Evolutionary conservation across 768 basidiomycete genomes (phyloP).

Genomic region (Suillus bovinus): DNA sequence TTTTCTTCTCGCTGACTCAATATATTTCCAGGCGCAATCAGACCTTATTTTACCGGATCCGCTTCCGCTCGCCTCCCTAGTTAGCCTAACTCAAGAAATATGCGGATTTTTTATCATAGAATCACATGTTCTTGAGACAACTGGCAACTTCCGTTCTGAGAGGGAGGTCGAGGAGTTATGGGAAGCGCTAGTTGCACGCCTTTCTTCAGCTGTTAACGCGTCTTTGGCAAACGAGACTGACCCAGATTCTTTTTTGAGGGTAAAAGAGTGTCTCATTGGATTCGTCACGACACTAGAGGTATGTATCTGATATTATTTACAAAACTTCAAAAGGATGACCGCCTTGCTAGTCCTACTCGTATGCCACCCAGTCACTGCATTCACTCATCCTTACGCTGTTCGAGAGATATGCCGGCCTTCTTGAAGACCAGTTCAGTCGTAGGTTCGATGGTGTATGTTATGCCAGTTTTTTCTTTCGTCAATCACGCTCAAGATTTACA

Average conservation of each 20-base stretch:
- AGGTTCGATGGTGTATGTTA: constrained; percentile 76
- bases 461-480: neutral
- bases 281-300: constrained; percentile 96
- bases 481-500: constrained; percentile 3
- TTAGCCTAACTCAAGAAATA: constrained; percentile 86
- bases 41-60: constrained; percentile 86
- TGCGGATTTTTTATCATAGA: constrained; percentile 98
- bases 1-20: constrained; percentile 16
- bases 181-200: constrained; percentile 78
- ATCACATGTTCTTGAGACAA: constrained; percentile 85
- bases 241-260: constrained; percentile 76
- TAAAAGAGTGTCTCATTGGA: constrained; percentile 79
- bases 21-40: constrained; percentile 79
- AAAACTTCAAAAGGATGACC: constrained; percentile 6
- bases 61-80: constrained; percentile 63
- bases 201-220: constrained; percentile 73
- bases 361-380: constrained; percentile 81
- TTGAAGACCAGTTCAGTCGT: constrained; percentile 78
- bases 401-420: constrained; percentile 81
- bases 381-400: constrained; percentile 85
- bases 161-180: constrained; percentile 94
- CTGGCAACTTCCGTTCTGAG: constrained; percentile 85
- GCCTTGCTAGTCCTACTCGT: constrained; percentile 71
- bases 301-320: constrained; percentile 15
- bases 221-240: constrained; percentile 74